These are phyloP conservation scores for Thalassiosira oceanica DNA, from an alignment of 352 stramenopile genomes.

Conservation along the genomic window DNA sequence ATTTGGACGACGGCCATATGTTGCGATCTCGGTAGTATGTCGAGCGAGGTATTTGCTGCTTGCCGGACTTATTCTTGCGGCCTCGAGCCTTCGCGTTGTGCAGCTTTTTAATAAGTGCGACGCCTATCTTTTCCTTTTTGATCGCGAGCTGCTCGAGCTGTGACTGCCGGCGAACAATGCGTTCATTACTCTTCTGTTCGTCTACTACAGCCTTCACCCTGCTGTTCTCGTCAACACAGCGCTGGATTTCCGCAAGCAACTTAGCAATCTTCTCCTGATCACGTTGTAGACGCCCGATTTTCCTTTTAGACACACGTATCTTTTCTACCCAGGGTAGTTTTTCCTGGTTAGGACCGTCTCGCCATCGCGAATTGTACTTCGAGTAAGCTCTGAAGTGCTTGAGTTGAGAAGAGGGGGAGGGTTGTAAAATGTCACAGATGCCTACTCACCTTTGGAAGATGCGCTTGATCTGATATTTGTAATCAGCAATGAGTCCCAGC, in stretches of 20 bases:
- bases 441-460: conserved; percentile 22
- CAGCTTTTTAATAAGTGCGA: conserved; percentile 13
- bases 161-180: conserved; percentile 5
- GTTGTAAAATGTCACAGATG: no score
- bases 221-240: conserved; percentile 6
- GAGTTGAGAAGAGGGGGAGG: no score
- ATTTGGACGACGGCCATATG: conserved; percentile 16
- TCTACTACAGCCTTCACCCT: neutral
- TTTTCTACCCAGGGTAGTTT: conserved; percentile 22
- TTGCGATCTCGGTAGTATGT: conserved; percentile 12
- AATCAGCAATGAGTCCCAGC: neutral
- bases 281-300: conserved; percentile 19
- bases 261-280: conserved; percentile 16
- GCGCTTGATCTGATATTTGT: conserved; percentile 16
- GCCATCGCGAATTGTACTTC: conserved; percentile 17
- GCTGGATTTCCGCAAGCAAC: conserved; percentile 12
- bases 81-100: conserved; percentile 17
- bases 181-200: conserved; percentile 10
- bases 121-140: conserved; percentile 18
- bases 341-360: conserved; percentile 9
- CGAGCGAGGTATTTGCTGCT: conserved; percentile 15
- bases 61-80: conserved; percentile 19
- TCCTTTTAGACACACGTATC: conserved; percentile 19
- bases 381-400: no score
- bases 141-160: conserved; percentile 9